Evolutionary conservation across 2,329 filamentous ascomycete species (phyloP).

Genomic region (Stagonosporopsis rhizophila): DNA sequence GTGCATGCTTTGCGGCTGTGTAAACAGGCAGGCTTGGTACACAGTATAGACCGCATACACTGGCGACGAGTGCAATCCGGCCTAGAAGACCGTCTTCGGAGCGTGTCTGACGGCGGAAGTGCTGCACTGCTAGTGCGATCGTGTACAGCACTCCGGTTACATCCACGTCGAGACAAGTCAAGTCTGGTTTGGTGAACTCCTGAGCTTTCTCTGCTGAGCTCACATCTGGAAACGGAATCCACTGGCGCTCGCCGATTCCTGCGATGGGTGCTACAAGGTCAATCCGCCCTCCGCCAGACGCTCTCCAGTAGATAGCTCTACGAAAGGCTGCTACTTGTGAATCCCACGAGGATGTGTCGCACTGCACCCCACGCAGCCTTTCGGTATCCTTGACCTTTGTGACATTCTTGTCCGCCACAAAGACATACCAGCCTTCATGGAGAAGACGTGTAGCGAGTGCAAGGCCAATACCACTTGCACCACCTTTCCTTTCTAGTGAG

Average conservation of each 20-base stretch:
- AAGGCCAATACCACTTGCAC: constrained; percentile 45
- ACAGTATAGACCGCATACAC: constrained; percentile 54
- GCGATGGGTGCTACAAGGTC: constrained; percentile 53
- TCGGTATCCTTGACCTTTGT: constrained; percentile 24
- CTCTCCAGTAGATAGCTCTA: constrained; percentile 34
- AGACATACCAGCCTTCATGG: constrained; percentile 54
- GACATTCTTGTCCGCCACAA: constrained; percentile 54
- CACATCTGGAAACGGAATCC: constrained; percentile 34
- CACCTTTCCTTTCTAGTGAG: constrained; percentile 15
- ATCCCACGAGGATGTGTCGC: constrained; percentile 48
- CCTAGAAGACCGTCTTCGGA: constrained; percentile 41
- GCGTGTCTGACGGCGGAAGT: constrained; percentile 51
- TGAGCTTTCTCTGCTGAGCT: constrained; percentile 21
- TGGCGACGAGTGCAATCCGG: constrained; percentile 48
- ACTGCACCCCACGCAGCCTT: constrained; percentile 31
- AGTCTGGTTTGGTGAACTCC: constrained; percentile 50
- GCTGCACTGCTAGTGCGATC: constrained; percentile 52
- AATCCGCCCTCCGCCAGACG: constrained; percentile 35
- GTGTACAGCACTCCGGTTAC: constrained; percentile 55
- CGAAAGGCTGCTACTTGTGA: constrained; percentile 50
- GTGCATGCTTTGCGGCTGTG: constrained; percentile 53
- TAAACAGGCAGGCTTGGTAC: constrained; percentile 54
- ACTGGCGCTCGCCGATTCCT: constrained; percentile 51
- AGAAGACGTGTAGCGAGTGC: constrained; percentile 43
- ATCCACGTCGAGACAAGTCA: constrained; percentile 51